phyloP scores from a whole-genome alignment of 1,284 basidiomycete genomes.

The Sphagnurus paluster region DNA sequence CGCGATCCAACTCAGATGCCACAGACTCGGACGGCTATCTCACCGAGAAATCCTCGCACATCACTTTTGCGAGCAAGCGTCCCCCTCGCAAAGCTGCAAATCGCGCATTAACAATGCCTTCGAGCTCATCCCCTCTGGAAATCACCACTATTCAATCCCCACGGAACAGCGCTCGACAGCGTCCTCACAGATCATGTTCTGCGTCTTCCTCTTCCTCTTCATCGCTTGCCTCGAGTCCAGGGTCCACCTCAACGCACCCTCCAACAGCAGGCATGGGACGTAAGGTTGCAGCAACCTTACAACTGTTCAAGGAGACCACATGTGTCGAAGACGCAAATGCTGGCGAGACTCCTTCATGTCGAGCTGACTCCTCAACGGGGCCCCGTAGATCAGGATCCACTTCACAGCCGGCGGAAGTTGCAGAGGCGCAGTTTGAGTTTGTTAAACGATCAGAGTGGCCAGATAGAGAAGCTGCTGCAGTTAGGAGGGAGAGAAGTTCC shows the following conservation, averaged over 20 bases:
- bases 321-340: constrained; percentile 39
- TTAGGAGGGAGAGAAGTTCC: constrained; percentile 64
- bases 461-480: constrained; percentile 67
- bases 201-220: constrained; percentile 45
- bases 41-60: constrained; percentile 32
- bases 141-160: constrained; percentile 22
- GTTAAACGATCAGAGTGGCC: constrained; percentile 82
- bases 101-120: constrained; percentile 43
- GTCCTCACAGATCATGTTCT: constrained; percentile 39
- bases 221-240: constrained; percentile 25
- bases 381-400: constrained; percentile 45
- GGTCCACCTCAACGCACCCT: constrained; percentile 24
- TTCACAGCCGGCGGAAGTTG: constrained; percentile 49
- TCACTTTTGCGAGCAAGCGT: constrained; percentile 24
- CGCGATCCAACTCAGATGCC: constrained; percentile 22
- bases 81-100: constrained; percentile 27
- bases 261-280: constrained; percentile 59
- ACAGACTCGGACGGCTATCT: constrained; percentile 40
- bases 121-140: constrained; percentile 22
- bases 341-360: constrained; percentile 31
- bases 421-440: constrained; percentile 72
- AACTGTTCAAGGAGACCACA: constrained; percentile 76
- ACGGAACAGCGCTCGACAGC: constrained; percentile 33
- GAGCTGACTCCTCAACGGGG: constrained; percentile 27
- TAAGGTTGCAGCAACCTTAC: constrained; percentile 77